These are phyloP conservation scores for Pulicaria dysenterica DNA, from an alignment of 129 eudicot genomes.

Conservation along the genomic window DNA sequence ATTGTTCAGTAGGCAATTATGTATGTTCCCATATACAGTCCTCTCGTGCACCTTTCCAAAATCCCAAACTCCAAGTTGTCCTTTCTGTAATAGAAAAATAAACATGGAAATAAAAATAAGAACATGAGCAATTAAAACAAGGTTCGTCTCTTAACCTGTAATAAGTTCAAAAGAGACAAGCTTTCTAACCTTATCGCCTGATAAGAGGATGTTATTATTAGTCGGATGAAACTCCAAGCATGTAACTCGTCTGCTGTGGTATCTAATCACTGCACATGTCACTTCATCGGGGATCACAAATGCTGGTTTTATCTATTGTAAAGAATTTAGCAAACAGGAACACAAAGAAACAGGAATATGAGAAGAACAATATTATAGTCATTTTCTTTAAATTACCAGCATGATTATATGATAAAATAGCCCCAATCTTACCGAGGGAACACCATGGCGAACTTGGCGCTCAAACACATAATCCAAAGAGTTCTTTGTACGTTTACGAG, in stretches of 20 bases:
- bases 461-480: conserved; percentile 70
- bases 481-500: conserved; percentile 52
- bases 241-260: conserved; percentile 93
- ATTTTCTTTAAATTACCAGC: neutral
- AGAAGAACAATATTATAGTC: neutral
- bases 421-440: conserved; percentile 55
- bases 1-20: conserved; percentile 76
- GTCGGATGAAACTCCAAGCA: conserved; percentile 98
- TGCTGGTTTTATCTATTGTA: conserved; percentile 67
- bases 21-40: conserved; percentile 81
- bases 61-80: conserved; percentile 99
- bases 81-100: conserved; percentile 57
- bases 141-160: neutral
- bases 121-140: neutral
- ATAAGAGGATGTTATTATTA: conserved; percentile 69
- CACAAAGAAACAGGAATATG: neutral
- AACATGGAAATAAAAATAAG: conserved; percentile 1
- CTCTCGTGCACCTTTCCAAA: conserved; percentile 68
- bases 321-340: neutral
- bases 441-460: conserved; percentile 62
- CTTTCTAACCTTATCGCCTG: conserved; percentile 88
- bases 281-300: conserved; percentile 83
- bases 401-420: neutral
- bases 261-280: conserved; percentile 83
- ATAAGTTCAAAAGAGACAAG: neutral